Conservation (phyloP, 208 protist genomes). For the Tritrichomonas foetus region DNA sequence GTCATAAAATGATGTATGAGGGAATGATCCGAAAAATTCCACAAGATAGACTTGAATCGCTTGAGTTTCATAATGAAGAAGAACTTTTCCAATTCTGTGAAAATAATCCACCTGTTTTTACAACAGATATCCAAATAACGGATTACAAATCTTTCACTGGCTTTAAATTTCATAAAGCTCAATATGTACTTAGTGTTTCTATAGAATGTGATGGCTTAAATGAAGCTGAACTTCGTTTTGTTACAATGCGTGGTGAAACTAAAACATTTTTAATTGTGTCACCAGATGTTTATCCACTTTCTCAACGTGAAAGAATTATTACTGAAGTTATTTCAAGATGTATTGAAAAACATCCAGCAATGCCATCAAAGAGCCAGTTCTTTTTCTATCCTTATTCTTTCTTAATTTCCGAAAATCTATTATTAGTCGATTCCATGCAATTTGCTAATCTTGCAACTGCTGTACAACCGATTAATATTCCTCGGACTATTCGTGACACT, state of each 20-base stretch:
- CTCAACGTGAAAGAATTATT: neutral
- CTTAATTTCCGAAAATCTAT: neutral
- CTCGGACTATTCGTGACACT: neutral
- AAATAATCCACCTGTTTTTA: neutral
- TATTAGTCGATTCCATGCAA: neutral
- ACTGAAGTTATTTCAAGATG: neutral
- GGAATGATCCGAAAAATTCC: neutral
- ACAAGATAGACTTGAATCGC: neutral
- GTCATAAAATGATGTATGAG: neutral
- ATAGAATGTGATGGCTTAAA: neutral
- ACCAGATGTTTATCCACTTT: neutral
- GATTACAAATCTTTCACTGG: neutral
- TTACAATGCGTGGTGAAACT: neutral
- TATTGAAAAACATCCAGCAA: neutral
- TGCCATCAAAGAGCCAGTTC: neutral
- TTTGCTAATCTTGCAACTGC: neutral
- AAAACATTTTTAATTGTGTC: neutral
- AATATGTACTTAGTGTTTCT: neutral
- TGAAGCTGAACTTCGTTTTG: neutral
- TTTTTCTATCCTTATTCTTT: neutral
- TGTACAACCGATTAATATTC: neutral
- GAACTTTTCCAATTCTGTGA: neutral
- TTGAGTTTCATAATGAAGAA: neutral
- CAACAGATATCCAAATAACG: neutral
- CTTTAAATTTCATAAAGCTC: neutral